Base-by-base conservation (phyloP, 1,139 yeast genomes). In the Pneumocystis wakefieldiae region DNA sequence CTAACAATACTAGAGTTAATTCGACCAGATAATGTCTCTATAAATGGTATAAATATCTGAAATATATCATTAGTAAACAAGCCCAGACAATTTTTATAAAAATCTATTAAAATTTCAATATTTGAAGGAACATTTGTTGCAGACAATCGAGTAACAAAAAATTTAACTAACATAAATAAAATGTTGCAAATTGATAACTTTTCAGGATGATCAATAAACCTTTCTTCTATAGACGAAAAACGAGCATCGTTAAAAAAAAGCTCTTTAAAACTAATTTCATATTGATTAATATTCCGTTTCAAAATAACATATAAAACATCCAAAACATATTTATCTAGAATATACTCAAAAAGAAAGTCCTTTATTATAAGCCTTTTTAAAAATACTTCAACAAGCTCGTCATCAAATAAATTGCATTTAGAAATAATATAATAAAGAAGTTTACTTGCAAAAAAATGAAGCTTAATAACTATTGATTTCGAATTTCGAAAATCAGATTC, bases 371-470 rank as follows among this genome's bases (percentile, higher is more conserved):
- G 55, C n/a, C 55, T 48, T 48, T 24, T 48, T 29, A 48, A 48
- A 24, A 48, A 29, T 24, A 48, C 32, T 24, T 48, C 32, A 48
- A 48, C 14, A 24, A 48, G 32, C n/a, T 48, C 55, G 12, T 48
- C n/a, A 24, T 48, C 55, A 48, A 24, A 48, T 48, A 48, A 48
- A 24, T 24, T 24, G n/a, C 35, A 48, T 48, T 48, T 48, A 24
- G 55, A 48, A 48, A 48, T n/a, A 48, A 48, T 48, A 48, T 48
- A 48, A 48, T 24, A 48, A 48, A 48, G 55, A 48, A 48, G 55
- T 24, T 48, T 48, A 10, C 55, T 48, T 48, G 55, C 55, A 24
- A 48, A 48, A 48, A 48, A 48, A 48, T 48, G 55, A 48, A 48
- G 55, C 24, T 48, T 48, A 48, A 48, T 48, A 48, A 48, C 28